Evolutionary conservation across 805 yeast species (phyloP), one percentile per base, ranked within the genome.

Genomic region (Candida sithepensis): DNA sequence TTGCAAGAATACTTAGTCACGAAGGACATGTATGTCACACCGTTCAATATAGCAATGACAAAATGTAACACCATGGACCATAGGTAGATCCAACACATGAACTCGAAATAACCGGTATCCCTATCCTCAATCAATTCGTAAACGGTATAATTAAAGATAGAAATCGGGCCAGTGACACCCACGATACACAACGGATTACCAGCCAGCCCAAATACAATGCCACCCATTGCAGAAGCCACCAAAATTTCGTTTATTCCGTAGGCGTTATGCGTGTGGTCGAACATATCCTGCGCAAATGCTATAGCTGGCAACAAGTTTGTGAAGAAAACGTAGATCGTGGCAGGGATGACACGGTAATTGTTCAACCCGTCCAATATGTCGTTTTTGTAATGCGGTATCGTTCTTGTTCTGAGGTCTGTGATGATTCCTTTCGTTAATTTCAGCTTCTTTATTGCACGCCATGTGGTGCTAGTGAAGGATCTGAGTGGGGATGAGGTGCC

Each of bases 261-360:
- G 12, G 91, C 76, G 54, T 86, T 82, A 42, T 85, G 69, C 0
- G 99, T 92, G 51, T 88, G 83, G 64, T 91, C 96, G 65, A 90
- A 91, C 96, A 92, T 86, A 63, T 92, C 98, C 61, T 89, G 97
- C 0, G 97, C 96, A 73, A 92, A 92, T 0, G 98, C 97, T 38
- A 92, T 76, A 0, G 97, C 97, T 2, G 98, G 98, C 34, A 92
- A 72, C 40, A 92, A 63, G 63, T 94, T 92, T 39, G 96, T 90
- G 73, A 94, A 90, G 65, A 85, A 92, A 13, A 94, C 85, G 63
- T 79, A 89, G 1, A 86, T 68, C 0, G 89, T 82, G 0, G 96
- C 73, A 0, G 99, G 99, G 1, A 92, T 71, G 13, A 91, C 95
- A 58, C 99, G 68, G 63, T 94, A 94, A 61, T 88, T 39, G n/a